Percentiles rank a stretch among this genome's conserved stretches.
These are phyloP conservation scores for Lentinus brumalis DNA, from an alignment of 768 basidiomycete genomes.

Conservation along the genomic window DNA sequence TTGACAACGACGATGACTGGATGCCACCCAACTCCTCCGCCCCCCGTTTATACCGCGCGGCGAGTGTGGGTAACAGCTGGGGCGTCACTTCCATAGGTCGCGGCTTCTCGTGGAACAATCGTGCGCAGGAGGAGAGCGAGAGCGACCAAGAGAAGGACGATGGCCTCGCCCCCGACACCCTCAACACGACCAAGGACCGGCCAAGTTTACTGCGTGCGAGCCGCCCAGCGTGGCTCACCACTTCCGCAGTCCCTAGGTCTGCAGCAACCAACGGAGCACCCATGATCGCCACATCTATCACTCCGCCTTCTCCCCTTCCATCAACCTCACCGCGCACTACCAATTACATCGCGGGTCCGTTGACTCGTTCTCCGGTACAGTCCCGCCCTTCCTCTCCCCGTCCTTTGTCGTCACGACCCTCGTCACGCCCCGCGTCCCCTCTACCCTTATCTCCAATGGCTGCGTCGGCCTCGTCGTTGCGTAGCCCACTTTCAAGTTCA, in stretches of 20 bases:
- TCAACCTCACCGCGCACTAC: conserved; percentile 13
- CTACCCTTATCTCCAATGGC: conserved; percentile 28
- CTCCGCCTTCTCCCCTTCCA: conserved; percentile 12
- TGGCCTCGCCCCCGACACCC: conserved; percentile 5
- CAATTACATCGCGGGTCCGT: conserved; percentile 24
- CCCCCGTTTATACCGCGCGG: conserved; percentile 52
- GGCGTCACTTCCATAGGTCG: conserved; percentile 83
- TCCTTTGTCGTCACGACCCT: conserved; percentile 25
- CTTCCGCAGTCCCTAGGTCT: conserved; percentile 21
- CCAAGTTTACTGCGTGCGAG: conserved; percentile 13
- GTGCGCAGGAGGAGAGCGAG: conserved; percentile 33
- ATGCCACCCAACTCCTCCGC: conserved; percentile 48
- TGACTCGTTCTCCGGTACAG: conserved; percentile 28
- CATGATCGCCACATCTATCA: conserved; percentile 15
- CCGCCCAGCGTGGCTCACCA: conserved; percentile 23
- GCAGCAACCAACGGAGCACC: conserved; percentile 13
- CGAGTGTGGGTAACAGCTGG: conserved; percentile 79
- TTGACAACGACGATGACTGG: conserved; percentile 69
- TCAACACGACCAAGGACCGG: conserved; percentile 5
- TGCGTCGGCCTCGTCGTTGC: conserved; percentile 26
- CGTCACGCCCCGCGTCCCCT: conserved; percentile 24
- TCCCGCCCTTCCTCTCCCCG: conserved; percentile 30
- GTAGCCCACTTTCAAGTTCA: conserved; percentile 36
- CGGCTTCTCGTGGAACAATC: conserved; percentile 73
- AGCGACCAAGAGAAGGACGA: conserved; percentile 17